A percentile compares a stretch with the other conserved stretches of the same genome.
These are phyloP conservation scores for Chloridella minuta DNA, from an alignment of 352 stramenopile species.

Conservation along the genomic window DNA sequence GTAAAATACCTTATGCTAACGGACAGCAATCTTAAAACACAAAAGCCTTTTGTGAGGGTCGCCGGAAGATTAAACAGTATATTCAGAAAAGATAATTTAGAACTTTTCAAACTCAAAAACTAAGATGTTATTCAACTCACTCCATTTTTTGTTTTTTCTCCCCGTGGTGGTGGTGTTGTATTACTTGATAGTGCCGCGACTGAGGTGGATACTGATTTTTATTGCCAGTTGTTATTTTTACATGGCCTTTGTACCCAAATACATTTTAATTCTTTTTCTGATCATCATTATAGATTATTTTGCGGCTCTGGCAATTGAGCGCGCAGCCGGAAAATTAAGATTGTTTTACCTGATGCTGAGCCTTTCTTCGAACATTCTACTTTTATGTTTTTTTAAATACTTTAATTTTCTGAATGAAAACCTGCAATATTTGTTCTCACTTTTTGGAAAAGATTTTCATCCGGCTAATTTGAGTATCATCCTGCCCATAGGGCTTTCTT, in stretches of 20 bases:
- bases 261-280: slow-evolving; percentile 12
- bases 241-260: not conserved
- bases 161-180: not conserved
- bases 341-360: not conserved
- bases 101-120: slow-evolving; percentile 9
- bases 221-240: slow-evolving; percentile 13
- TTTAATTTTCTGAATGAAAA: slow-evolving; percentile 15
- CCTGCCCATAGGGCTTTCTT: not conserved
- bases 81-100: not conserved
- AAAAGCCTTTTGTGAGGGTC: not conserved
- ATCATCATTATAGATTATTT: slow-evolving; percentile 12
- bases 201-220: slow-evolving; percentile 1
- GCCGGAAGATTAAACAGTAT: not conserved
- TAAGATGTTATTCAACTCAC: slow-evolving; percentile 13
- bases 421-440: not conserved
- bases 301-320: not conserved
- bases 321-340: not conserved
- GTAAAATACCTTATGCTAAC: not conserved
- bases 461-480: not conserved
- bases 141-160: slow-evolving; percentile 12
- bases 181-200: not conserved
- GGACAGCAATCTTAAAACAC: not conserved
- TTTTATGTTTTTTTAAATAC: slow-evolving; percentile 13
- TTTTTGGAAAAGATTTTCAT: slow-evolving; percentile 9
- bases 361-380: not conserved